Base-by-base conservation (phyloP, 108 stramenopile species). In the Skeletonema costatum region DNA sequence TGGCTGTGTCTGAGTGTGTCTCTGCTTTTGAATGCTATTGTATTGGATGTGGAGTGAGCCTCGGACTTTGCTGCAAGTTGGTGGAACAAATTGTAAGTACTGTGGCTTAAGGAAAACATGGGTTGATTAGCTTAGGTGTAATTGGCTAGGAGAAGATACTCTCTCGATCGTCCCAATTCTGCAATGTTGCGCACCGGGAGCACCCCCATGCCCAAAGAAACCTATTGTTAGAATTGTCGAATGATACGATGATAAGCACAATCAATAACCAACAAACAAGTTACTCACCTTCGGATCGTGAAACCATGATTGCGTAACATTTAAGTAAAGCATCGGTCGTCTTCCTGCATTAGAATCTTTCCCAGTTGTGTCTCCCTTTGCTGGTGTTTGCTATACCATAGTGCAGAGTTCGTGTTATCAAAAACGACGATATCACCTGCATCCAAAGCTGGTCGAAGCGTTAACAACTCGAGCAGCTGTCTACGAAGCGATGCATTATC, bases 371-470 rank as follows among this genome's bases (percentile, higher is more conserved):
- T 82, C 81, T 41, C 69, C n/a, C 63, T 19, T 14, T 4, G 39
- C 90, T 90, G 9, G 65, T 82, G 65, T 97, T 97, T 35, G 93
- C 89, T 41, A 97, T 74, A 12, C 96, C 96, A 72, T 92, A 94
- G 60, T 97, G 96, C 1, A 97, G 60, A 5, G 90, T 84, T 1
- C 96, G 82, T n/a, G 59, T 88, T 89, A 68, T 97, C 96, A 78
- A 95, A 97, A 17, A 97, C 63, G 13, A 97, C 69, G 1, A 91
- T 88, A 81, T 97, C 96, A 11, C 96, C 96, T 10, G 87, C 59
- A 36, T 87, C 68, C 59, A 97, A 68, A 1, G 71, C 64, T 38
- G 96, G 96, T 21, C 93, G 89, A 3, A 97, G 85, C 63, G 90
- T 78, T 66, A 75, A 66, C 17, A 86, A 53, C 31, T 80, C 74